phyloP scores from a whole-genome alignment of 257 asterid species.

The Nicotiana tomentosiformis region DNA sequence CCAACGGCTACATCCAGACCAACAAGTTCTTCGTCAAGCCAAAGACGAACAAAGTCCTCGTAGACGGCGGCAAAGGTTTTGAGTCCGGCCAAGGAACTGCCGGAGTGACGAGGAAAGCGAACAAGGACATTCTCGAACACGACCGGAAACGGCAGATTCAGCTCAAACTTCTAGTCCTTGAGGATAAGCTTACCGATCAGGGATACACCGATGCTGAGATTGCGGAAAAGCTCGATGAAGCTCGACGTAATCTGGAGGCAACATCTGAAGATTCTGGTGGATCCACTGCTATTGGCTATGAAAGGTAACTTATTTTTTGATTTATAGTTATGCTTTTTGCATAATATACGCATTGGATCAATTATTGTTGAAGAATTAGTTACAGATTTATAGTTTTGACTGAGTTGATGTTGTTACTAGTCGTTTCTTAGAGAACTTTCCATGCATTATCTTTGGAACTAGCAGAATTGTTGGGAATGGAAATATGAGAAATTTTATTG shows the following conservation, averaged over 20 bases:
- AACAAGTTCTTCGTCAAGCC: constrained; percentile 47
- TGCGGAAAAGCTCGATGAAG: constrained; percentile 61
- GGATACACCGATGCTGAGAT: constrained; percentile 74
- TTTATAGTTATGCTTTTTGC: neutral
- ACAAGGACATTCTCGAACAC: constrained; percentile 77
- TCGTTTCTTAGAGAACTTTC: neutral
- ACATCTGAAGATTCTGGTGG: constrained; percentile 52
- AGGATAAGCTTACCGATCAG: constrained; percentile 66
- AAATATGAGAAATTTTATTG: no score
- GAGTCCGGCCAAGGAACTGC: constrained; percentile 66
- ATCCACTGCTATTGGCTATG: neutral
- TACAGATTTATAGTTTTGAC: neutral
- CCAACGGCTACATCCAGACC: constrained; percentile 78
- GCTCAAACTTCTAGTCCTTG: constrained; percentile 68
- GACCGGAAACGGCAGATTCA: constrained; percentile 91
- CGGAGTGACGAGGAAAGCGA: constrained; percentile 51
- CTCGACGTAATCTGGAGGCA: constrained; percentile 51
- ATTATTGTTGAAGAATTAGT: neutral
- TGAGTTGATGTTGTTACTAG: neutral
- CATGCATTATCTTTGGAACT: neutral
- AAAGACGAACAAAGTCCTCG: constrained; percentile 61
- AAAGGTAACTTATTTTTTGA: neutral
- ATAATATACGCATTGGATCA: neutral
- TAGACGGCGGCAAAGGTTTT: constrained; percentile 54
- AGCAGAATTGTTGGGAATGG: neutral